Conservation (phyloP, 805 yeast species). For the Tetrapisispora phaffii region DNA sequence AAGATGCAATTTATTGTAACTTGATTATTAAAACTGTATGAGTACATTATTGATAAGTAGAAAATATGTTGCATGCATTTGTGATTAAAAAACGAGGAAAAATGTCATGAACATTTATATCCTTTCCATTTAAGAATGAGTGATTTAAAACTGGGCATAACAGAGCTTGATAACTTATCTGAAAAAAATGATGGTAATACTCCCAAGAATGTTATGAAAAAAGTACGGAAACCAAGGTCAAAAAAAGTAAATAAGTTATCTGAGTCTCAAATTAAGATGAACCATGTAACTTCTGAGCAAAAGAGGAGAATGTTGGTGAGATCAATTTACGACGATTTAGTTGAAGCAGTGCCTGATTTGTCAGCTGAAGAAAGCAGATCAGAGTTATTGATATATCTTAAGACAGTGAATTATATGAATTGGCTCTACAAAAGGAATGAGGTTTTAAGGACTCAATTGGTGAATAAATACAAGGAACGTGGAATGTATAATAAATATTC, state of each 20-base stretch:
- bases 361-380: constrained; percentile 64
- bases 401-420: constrained; percentile 48
- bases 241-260: constrained; percentile 6
- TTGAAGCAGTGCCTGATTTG: constrained; percentile 64
- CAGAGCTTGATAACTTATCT: not conserved
- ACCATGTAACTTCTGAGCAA: constrained; percentile 79
- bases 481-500: not conserved
- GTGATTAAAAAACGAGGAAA: no score
- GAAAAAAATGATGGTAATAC: not conserved
- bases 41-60: no score
- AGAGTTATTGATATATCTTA: constrained; percentile 63
- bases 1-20: no score
- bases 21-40: no score
- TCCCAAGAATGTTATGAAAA: constrained; percentile 2
- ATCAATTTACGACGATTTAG: constrained; percentile 68
- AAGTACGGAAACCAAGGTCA: constrained; percentile 8
- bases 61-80: no score
- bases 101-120: not conserved
- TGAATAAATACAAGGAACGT: constrained; percentile 12
- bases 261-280: constrained; percentile 37
- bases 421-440: constrained; percentile 42
- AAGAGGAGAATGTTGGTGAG: constrained; percentile 79
- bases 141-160: not conserved
- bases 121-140: not conserved
- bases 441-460: constrained; percentile 35